Evolutionary conservation across 306 rosid species (phyloP), one percentile per base, ranked within the genome.

Genomic region (Malus sieversii): DNA sequence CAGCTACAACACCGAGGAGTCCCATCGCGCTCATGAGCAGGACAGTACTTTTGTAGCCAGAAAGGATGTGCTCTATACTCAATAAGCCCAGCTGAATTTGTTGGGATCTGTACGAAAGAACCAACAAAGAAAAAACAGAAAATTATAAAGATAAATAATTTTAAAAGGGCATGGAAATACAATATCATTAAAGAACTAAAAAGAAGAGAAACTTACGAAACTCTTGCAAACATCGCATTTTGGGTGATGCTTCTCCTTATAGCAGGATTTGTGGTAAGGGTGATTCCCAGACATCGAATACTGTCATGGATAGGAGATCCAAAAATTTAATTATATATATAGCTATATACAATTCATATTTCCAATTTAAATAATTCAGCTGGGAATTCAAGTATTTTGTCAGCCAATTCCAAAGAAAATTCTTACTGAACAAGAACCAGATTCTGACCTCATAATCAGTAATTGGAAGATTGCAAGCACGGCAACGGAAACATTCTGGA

Each of bases 1-100:
- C 99, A 96, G 84, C 99, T 96, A 89, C 99, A 96, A 79, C 99
- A 96, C 65, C 98, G 90, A 76, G 97, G 97, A 76, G 99, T 96
- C 44, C 94, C 88, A 72, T 96, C 98, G 2, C 85, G 90, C 77
- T 96, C 99, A 65, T 96, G 99, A 33, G 97, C 88, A 66, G 99
- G 99, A 75, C 99, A 96, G 73, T 96, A 96, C 71, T 92, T 93
- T 61, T 92, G 99, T 52, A 22, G 71, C 98, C 98, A 96, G 87
- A 96, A 92, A 76, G 99, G 99, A 85, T 96, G 99, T 70, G 91
- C 97, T 83, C 97, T 92, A 80, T 88, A 96, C 90, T 96, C 97
- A 58, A 96, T 90, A 69, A 87, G 87, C 57, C 99, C 99, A 81
- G 85, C 85, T 81, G 97, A 86, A 85, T 92, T 96, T 78, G 91